These are phyloP conservation scores for Nothophaeocryptopus gaeumannii DNA, from an alignment of 2,329 filamentous ascomycete species.

Conservation along the genomic window DNA sequence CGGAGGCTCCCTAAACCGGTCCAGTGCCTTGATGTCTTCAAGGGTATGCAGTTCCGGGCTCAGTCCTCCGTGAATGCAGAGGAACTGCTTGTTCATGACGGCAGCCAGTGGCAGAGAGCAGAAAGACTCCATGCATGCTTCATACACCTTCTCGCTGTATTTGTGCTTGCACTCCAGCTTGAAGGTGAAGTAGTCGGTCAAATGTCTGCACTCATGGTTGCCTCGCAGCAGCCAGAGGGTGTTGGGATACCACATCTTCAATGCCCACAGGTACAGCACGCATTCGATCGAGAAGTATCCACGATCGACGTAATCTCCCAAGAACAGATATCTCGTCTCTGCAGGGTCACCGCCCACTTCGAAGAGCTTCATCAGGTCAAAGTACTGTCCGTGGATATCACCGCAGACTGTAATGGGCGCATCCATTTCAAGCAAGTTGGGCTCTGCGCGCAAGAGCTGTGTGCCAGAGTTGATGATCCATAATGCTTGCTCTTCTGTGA, in stretches of 20 bases:
- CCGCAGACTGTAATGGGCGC: slow-evolving; percentile 98
- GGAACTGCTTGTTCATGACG: slow-evolving; percentile 99
- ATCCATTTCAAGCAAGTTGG: slow-evolving; percentile 98
- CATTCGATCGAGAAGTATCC: slow-evolving; percentile 99
- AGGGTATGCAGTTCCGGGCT: slow-evolving; percentile 95
- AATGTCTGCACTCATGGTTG: slow-evolving; percentile 97
- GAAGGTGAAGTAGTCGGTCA: slow-evolving; percentile 99
- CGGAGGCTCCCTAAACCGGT: slow-evolving; percentile 94
- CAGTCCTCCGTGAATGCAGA: slow-evolving; percentile 95
- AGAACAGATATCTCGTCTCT: slow-evolving; percentile 93
- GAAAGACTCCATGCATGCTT: slow-evolving; percentile 98
- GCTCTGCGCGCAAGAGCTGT: slow-evolving; percentile 82
- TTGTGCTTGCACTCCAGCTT: slow-evolving; percentile 99
- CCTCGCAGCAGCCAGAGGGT: slow-evolving; percentile 94
- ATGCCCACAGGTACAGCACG: slow-evolving; percentile 92
- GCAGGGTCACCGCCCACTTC: slow-evolving; percentile 96
- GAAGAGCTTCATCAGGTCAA: slow-evolving; percentile 98
- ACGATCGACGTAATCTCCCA: slow-evolving; percentile 96
- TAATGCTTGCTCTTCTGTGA: slow-evolving; percentile 95
- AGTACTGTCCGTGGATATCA: slow-evolving; percentile 98
- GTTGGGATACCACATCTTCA: slow-evolving; percentile 99
- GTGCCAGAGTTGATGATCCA: slow-evolving; percentile 90
- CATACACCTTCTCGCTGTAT: slow-evolving; percentile 93
- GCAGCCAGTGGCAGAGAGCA: slow-evolving; percentile 89
- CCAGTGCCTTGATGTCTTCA: slow-evolving; percentile 94